Evolutionary conservation across 2,329 filamentous ascomycete species (phyloP).

Genomic region (Claviceps africana): DNA sequence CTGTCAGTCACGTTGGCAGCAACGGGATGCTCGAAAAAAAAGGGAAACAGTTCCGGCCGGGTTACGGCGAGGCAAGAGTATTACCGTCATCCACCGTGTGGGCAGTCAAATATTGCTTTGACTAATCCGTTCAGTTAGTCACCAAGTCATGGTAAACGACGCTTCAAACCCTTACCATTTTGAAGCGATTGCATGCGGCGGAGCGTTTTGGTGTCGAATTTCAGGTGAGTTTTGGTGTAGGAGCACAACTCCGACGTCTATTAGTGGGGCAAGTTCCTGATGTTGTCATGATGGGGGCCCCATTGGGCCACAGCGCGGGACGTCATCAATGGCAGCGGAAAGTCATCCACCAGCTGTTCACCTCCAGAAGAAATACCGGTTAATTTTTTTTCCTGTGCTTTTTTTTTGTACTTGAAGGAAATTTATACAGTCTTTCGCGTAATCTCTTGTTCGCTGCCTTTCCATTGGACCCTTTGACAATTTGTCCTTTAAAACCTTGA

Average conservation of each 20-base stretch:
- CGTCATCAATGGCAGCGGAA: background rate
- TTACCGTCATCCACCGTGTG: slow-evolving; percentile 79
- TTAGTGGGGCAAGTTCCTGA: slow-evolving; percentile 6
- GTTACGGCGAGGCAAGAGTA: slow-evolving; percentile 17
- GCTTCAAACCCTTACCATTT: slow-evolving; percentile 14
- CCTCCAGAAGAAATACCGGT: background rate
- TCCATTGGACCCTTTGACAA: background rate
- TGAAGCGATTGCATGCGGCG: background rate
- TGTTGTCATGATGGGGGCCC: background rate
- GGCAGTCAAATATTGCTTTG: slow-evolving; percentile 93
- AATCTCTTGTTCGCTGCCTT: background rate
- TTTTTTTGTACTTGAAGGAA: background rate
- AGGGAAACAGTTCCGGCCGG: background rate
- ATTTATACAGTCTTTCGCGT: background rate
- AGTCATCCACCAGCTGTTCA: background rate
- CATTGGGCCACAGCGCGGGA: background rate
- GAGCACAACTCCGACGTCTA: slow-evolving; percentile 2
- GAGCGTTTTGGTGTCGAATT: background rate
- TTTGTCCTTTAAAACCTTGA: background rate
- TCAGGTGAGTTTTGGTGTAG: slow-evolving; percentile 3
- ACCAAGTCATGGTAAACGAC: background rate
- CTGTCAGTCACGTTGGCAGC: background rate
- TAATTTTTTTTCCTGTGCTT: background rate
- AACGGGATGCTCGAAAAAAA: background rate
- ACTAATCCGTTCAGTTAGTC: slow-evolving; percentile 37